Evolutionary conservation across 2,329 filamentous ascomycete species (phyloP), one percentile per base, ranked within the genome.

Genomic region (Microdochium paspali): DNA sequence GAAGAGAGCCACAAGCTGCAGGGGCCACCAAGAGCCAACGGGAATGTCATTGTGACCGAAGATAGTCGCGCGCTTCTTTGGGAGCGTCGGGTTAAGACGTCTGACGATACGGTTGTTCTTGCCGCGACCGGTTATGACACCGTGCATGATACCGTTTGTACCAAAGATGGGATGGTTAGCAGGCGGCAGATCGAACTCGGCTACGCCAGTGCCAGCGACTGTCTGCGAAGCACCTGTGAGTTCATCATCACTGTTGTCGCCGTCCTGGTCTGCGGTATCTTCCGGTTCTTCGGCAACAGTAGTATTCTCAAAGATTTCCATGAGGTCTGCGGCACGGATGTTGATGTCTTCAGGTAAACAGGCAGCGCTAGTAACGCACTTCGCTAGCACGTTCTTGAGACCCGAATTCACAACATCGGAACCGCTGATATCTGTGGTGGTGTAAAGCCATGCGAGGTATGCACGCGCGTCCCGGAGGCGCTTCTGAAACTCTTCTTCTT

Each of bases 1-100:
- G 12, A 73, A 70, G 0, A 79, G 57, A 0, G 73, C 68, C 10
- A 66, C 70, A 0, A 75, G 60, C 50, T 78, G 76, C 1, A 66
- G 65, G 0, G 77, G 75, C 68, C 69, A 81, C 77, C 78, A 82
- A 25, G 72, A 54, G 9, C 68, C 67, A 3, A 63, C 54, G 0
- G 2, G 12, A 2, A 68, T 54, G 4, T 58, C 58, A 52, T 70
- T 71, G 51, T 67, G 50, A 13, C 61, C 58, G 12, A 18, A 40
- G 35, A 40, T 20, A 7, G 35, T 21, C 9, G 35, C 18, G 6
- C 18, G 20, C 35, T 40, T 40, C 35, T 21, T 40, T 5, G 3
- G 35, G 10, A 40, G 18, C 10, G 10, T 10, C 15, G 35, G 35
- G 12, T 40, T 40, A 20, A 40, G 35, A 7, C 35, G 12, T 40